Conservation (phyloP, 2,329 filamentous ascomycete species). For the Arthroderma sp. region DNA sequence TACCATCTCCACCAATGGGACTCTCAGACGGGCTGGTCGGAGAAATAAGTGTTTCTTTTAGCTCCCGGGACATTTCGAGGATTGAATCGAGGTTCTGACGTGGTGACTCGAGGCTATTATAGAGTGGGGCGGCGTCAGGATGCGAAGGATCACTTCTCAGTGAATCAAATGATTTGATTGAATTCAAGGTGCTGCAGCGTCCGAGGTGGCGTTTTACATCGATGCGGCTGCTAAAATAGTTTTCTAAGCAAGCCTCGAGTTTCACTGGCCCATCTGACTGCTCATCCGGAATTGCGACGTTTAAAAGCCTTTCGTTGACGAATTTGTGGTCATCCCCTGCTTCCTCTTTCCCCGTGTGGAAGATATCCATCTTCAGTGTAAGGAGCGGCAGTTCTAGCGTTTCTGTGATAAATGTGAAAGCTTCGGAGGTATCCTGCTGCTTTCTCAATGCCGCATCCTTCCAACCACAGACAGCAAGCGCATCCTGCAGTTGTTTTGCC, state of each 20-base stretch:
- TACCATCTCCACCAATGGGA: conserved; percentile 4
- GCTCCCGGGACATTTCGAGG: conserved; percentile 16
- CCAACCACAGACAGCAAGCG: conserved; percentile 80
- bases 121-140: conserved; percentile 12
- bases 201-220: conserved; percentile 70
- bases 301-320: conserved; percentile 77
- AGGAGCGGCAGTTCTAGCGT: conserved; percentile 76
- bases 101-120: conserved; percentile 16
- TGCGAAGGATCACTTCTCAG: conserved; percentile 5
- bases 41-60: conserved; percentile 16
- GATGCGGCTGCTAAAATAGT: conserved; percentile 88
- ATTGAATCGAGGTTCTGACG: conserved; percentile 11
- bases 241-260: conserved; percentile 80
- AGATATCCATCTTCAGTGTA: conserved; percentile 86
- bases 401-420: conserved; percentile 88
- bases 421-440: conserved; percentile 92
- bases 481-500: conserved; percentile 71
- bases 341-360: conserved; percentile 74
- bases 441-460: conserved; percentile 59
- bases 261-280: conserved; percentile 55
- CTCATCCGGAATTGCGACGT: conserved; percentile 75
- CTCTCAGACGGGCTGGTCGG: conserved; percentile 4
- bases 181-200: conserved; percentile 44
- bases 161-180: conserved; percentile 18
- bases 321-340: conserved; percentile 86